A percentile compares a stretch with the other conserved stretches of the same genome.
phyloP scores from a whole-genome alignment of 805 yeast species.

The Cyberlindnera petersonii region DNA sequence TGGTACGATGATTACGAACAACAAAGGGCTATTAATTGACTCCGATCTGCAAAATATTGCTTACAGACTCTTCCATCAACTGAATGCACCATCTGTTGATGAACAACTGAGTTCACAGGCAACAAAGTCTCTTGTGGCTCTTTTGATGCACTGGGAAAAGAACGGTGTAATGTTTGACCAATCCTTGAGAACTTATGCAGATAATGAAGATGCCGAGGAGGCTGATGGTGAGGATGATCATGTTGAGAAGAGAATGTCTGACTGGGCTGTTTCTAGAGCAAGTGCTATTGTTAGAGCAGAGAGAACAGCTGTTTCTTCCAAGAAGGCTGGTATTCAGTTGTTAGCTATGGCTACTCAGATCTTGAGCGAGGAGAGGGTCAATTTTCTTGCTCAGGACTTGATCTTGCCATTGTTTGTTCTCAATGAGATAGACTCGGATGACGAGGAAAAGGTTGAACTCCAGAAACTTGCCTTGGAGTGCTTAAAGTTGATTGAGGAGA shows the following conservation, averaged over 20 bases:
- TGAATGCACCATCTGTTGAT: conserved; percentile 72
- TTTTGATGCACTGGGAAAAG: conserved; percentile 58
- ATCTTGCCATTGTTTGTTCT: conserved; percentile 51
- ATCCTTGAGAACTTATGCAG: conserved; percentile 21
- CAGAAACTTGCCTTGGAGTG: conserved; percentile 58
- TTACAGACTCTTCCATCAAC: conserved; percentile 66
- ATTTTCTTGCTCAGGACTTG: conserved; percentile 42
- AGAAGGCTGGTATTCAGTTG: conserved; percentile 65
- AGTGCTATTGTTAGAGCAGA: conserved; percentile 66
- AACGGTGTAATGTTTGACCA: conserved; percentile 33
- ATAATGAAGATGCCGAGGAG: conserved; percentile 22
- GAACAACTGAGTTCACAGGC: conserved; percentile 59
- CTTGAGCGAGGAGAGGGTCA: conserved; percentile 39
- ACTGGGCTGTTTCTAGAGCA: conserved; percentile 61
- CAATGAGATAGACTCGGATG: conserved; percentile 41
- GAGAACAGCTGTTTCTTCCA: conserved; percentile 51
- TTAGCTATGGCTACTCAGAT: conserved; percentile 61
- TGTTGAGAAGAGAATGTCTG: conserved; percentile 36
- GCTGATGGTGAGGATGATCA: conserved; percentile 25
- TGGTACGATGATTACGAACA: conserved; percentile 44
- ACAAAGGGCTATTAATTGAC: conserved; percentile 34
- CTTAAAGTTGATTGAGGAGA: conserved; percentile 58
- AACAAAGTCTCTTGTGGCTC: conserved; percentile 60
- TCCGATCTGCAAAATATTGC: conserved; percentile 64
- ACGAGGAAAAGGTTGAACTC: conserved; percentile 49